Conservation (phyloP, 2,329 filamentous ascomycete species). For the Colletotrichum graminicola region DNA sequence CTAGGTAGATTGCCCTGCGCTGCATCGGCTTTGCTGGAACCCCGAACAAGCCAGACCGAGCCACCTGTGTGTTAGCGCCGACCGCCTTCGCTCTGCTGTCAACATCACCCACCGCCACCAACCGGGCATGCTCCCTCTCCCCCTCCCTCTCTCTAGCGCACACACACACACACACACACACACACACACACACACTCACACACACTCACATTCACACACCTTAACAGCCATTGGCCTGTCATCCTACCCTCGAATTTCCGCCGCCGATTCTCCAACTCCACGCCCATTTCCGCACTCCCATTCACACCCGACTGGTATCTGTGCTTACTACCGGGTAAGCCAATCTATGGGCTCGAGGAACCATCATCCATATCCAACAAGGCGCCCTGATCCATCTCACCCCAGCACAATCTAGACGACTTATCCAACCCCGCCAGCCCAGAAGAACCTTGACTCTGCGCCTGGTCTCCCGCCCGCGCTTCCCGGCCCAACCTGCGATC, state of each 20-base stretch:
- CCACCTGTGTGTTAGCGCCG: conserved; percentile 15
- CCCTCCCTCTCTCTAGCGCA: no score
- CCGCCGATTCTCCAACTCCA: conserved; percentile 1
- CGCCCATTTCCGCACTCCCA: neutral
- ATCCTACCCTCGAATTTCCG: neutral
- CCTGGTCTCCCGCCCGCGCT: conserved; percentile 33
- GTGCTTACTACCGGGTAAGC: neutral
- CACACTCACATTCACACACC: neutral
- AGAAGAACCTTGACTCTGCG: conserved; percentile 16
- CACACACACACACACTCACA: no score
- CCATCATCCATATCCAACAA: conserved; percentile 28
- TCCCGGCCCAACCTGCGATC: conserved; percentile 37
- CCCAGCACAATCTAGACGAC: conserved; percentile 4
- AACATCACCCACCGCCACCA: neutral
- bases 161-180: no score
- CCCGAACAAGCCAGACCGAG: conserved; percentile 33
- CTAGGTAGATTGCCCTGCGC: conserved; percentile 10
- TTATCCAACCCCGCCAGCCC: neutral
- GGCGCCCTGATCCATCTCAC: conserved; percentile 22
- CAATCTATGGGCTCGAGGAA: conserved; percentile 15
- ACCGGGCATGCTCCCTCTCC: neutral
- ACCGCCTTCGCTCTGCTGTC: conserved; percentile 22
- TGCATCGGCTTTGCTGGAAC: conserved; percentile 28
- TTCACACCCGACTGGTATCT: neutral
- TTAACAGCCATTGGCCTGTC: neutral